A percentile compares a stretch with the other conserved stretches of the same genome.
phyloP scores from a whole-genome alignment of 169 alveolate genomes.

The Babesia caballi region DNA sequence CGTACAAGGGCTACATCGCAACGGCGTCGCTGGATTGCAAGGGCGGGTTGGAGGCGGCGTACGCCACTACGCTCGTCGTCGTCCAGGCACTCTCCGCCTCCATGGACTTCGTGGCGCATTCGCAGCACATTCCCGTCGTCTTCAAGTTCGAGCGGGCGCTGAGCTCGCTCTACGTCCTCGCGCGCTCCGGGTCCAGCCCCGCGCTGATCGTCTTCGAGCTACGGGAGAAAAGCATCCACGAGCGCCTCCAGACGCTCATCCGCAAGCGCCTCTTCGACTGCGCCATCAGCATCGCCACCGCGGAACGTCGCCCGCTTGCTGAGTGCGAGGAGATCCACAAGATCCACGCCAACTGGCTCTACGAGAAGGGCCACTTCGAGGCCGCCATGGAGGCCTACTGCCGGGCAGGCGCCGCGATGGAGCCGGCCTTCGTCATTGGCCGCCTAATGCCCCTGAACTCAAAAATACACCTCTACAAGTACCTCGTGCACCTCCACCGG shows the following conservation, averaged over 20 bases:
- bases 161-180: constrained; percentile 10
- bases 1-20: constrained; percentile 35
- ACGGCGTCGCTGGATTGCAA: constrained; percentile 15
- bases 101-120: constrained; percentile 38
- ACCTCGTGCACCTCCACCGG: constrained; percentile 39
- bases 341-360: constrained; percentile 64
- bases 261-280: constrained; percentile 54
- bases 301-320: constrained; percentile 43
- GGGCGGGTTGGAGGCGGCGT: constrained; percentile 4
- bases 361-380: constrained; percentile 36
- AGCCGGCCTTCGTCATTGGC: constrained; percentile 55
- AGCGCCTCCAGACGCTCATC: constrained; percentile 49
- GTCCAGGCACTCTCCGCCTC: background rate
- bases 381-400: constrained; percentile 50
- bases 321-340: constrained; percentile 58
- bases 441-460: constrained; percentile 41
- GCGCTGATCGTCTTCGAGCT: constrained; percentile 47
- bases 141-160: constrained; percentile 6
- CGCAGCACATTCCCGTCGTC: constrained; percentile 31
- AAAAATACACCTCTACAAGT: constrained; percentile 46
- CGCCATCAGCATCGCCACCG: constrained; percentile 36
- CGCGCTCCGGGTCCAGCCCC: constrained; percentile 15
- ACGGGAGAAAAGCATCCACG: constrained; percentile 51
- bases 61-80: constrained; percentile 23
- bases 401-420: constrained; percentile 34